Conservation (phyloP, 495 filamentous ascomycete species). For the Penicillium roqueforti region DNA sequence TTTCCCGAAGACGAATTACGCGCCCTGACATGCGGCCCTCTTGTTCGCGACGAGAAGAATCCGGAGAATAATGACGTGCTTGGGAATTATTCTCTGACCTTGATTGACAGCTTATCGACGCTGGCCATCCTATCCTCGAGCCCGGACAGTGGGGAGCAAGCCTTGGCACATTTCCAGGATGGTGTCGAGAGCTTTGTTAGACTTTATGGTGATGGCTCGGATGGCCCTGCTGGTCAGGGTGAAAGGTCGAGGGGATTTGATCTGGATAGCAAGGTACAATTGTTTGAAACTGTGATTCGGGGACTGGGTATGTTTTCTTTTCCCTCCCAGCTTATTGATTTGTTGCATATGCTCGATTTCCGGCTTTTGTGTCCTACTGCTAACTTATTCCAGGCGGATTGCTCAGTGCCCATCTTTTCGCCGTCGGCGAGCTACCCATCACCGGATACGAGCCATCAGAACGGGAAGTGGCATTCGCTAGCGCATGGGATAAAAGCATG, state of each 20-base stretch:
- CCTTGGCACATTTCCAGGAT: constrained; percentile 72
- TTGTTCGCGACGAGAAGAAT: constrained; percentile 76
- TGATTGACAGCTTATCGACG: constrained; percentile 91
- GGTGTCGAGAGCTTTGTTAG: constrained; percentile 74
- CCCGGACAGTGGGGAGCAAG: constrained; percentile 53
- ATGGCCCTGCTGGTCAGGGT: constrained; percentile 65
- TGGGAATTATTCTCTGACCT: constrained; percentile 92
- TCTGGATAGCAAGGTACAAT: constrained; percentile 94
- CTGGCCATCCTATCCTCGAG: constrained; percentile 84
- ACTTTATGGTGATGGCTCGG: constrained; percentile 80
- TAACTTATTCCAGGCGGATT: constrained; percentile 55
- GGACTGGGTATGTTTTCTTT: constrained; percentile 56
- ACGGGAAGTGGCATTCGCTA: constrained; percentile 31
- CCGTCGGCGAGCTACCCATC: constrained; percentile 82
- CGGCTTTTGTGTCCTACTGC: background rate
- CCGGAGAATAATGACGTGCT: constrained; percentile 92
- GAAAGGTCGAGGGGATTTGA: constrained; percentile 81
- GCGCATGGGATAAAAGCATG: constrained; percentile 36
- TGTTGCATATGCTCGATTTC: background rate
- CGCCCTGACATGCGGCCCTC: constrained; percentile 77
- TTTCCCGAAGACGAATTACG: constrained; percentile 97
- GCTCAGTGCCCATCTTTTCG: constrained; percentile 89
- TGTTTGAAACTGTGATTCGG: constrained; percentile 95
- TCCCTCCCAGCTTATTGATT: background rate
- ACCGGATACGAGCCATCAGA: constrained; percentile 60